Base-by-base conservation (phyloP, 2,329 filamentous ascomycete genomes). In the Neurospora crassa region DNA sequence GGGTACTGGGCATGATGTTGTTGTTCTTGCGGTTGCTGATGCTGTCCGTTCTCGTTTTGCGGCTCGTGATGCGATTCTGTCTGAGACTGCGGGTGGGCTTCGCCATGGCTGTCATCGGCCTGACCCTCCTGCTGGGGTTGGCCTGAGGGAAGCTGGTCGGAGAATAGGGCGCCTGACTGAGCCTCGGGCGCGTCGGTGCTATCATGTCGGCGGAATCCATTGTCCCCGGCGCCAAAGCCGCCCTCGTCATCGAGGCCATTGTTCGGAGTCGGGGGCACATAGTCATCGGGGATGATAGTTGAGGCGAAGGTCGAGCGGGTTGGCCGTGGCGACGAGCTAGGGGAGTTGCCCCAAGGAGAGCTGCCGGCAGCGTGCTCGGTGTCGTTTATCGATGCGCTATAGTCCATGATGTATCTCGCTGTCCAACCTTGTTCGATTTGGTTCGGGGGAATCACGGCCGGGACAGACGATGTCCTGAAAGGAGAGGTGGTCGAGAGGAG, bases 291-390 rank as follows among this genome's bases (percentile, higher is more conserved):
- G 68, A 79, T 79, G 75, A 83, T 74, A 34, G 74, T 73, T 71
- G 80, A 75, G 73, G 79, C 80, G 75, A 87, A 87, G 73, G 77
- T 79, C 34, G 82, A 78, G 63, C 82, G 81, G 74, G 83, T 82
- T 74, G 82, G 82, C 71, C 81, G 81, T 40, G 87, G 86, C 24
- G 86, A 86, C 18, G 83, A 81, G 34, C 81, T 80, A 5, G 87
- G 87, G 41, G 85, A 86, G 71, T 82, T 84, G 16, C 85, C 86
- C 87, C 87, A 89, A 2, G 87, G 87, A 41, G 86, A 88, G 72
- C 81, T 82, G 71, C 82, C 85, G 67, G 80, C 81, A 20, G 84
- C 82, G 74, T 88, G 83, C 67, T 89, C 87, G 69, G 81, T 80
- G 75, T 89, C 87, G 77, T 84, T 77, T 75, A 88, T 86, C 16